Conservation (phyloP, 805 yeast genomes). For the Maudiozyma barnettii region DNA sequence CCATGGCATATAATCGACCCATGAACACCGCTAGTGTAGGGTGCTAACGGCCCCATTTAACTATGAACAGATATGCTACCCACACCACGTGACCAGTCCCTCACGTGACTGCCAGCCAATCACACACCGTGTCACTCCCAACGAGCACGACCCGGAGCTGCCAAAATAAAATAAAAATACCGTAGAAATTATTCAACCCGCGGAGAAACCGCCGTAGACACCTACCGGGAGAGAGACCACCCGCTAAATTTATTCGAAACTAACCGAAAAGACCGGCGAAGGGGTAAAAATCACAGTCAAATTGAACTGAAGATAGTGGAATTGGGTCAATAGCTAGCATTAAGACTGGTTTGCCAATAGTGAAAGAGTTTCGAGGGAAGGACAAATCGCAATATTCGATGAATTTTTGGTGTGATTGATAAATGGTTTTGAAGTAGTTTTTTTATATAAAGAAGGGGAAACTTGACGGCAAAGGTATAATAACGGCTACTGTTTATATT, state of each 20-base stretch:
- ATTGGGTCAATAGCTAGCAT: no score
- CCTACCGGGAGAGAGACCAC: background rate
- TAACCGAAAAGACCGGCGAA: background rate
- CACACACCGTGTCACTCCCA: background rate
- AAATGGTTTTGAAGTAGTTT: background rate
- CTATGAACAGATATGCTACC: background rate
- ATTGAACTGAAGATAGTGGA: background rate
- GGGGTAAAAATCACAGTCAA: background rate
- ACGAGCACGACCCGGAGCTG: background rate
- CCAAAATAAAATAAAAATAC: background rate
- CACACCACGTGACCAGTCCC: background rate
- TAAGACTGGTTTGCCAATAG: no score
- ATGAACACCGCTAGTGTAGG: background rate
- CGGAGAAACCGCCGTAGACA: background rate
- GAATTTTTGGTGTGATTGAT: background rate
- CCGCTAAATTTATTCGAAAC: background rate
- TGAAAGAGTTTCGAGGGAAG: no score
- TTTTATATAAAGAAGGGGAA: background rate
- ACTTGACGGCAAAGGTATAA: background rate
- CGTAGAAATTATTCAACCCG: no score
- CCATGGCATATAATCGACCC: no score
- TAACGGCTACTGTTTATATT: no score
- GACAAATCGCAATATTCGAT: no score
- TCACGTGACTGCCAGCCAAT: constrained; percentile 2
- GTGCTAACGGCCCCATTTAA: background rate